Evolutionary conservation across 2,329 filamentous ascomycete genomes (phyloP).

Genomic region (Sporothrix humicola): DNA sequence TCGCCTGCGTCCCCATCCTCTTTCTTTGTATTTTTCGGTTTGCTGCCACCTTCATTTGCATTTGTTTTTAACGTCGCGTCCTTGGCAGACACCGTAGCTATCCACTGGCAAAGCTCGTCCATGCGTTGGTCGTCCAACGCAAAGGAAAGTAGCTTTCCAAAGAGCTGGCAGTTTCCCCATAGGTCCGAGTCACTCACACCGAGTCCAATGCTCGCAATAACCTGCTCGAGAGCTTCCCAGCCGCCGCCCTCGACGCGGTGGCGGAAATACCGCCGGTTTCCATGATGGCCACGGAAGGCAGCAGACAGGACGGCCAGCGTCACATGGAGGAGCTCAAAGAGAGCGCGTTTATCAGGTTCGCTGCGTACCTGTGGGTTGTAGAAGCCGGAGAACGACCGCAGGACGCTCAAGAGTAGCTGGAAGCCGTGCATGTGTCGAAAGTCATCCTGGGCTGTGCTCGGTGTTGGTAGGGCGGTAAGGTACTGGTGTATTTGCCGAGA

Average conservation of each 20-base stretch:
- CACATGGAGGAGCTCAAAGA: slow-evolving; percentile 73
- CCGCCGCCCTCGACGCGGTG: slow-evolving; percentile 76
- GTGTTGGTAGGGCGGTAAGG: slow-evolving; percentile 55
- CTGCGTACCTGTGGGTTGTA: slow-evolving; percentile 71
- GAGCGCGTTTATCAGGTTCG: slow-evolving; percentile 65
- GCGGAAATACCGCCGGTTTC: slow-evolving; percentile 87
- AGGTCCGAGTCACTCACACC: slow-evolving; percentile 70
- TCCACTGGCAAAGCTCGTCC: slow-evolving; percentile 68
- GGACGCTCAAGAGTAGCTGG: slow-evolving; percentile 70
- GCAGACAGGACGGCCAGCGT: slow-evolving; percentile 77
- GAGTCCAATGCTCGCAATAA: slow-evolving; percentile 70
- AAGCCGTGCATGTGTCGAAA: slow-evolving; percentile 85
- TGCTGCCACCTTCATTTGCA: background rate
- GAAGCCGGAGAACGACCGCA: slow-evolving; percentile 74
- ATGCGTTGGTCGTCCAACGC: slow-evolving; percentile 78
- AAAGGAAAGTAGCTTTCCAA: slow-evolving; percentile 82
- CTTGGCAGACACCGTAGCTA: slow-evolving; percentile 41
- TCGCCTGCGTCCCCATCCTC: background rate
- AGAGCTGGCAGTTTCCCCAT: slow-evolving; percentile 73
- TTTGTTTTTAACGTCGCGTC: background rate
- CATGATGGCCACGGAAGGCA: slow-evolving; percentile 76
- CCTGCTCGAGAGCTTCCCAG: slow-evolving; percentile 77
- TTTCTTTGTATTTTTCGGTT: background rate
- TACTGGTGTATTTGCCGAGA: slow-evolving; percentile 71
- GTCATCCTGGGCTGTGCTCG: slow-evolving; percentile 70